These are phyloP conservation scores for Selaginella tamariscina DNA, from an alignment of 75 land plant species.

Conservation along the genomic window DNA sequence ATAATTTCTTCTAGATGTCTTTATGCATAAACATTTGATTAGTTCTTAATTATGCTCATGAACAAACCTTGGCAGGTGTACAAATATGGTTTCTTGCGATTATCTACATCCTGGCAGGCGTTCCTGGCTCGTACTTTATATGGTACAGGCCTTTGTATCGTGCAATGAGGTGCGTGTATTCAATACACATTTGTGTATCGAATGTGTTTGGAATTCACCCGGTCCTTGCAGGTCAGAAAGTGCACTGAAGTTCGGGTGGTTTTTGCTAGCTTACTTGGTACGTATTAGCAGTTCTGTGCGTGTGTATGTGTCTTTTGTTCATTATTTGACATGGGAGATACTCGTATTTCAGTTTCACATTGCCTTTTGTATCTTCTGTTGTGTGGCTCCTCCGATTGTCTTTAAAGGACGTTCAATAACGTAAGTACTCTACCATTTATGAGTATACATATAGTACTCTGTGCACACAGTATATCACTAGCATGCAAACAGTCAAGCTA, in stretches of 20 bases:
- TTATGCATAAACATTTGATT: too few species aligned
- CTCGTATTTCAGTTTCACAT: conserved; percentile 81
- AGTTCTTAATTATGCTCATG: background rate
- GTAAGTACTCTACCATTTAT: conserved; percentile 31
- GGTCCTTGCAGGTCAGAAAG: conserved; percentile 58
- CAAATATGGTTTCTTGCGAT: conserved; percentile 80
- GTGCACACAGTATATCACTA: background rate
- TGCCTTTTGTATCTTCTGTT: conserved; percentile 50
- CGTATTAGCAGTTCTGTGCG: background rate
- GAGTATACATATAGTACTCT: background rate
- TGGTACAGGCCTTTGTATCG: conserved; percentile 96
- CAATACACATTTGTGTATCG: background rate
- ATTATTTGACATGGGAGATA: too few species aligned
- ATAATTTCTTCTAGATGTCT: too few species aligned
- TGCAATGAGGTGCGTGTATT: conserved; percentile 66
- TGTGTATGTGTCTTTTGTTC: too few species aligned
- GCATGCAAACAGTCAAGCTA: background rate
- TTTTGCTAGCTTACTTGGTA: conserved; percentile 79
- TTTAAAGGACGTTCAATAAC: conserved; percentile 77
- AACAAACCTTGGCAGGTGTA: conserved; percentile 35
- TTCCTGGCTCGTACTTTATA: conserved; percentile 76
- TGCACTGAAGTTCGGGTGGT: conserved; percentile 80
- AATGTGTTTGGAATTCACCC: background rate
- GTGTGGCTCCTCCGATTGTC: conserved; percentile 79
- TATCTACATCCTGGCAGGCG: conserved; percentile 65